phyloP scores from a whole-genome alignment of 345 rosid species.

The Carallia brachiata region DNA sequence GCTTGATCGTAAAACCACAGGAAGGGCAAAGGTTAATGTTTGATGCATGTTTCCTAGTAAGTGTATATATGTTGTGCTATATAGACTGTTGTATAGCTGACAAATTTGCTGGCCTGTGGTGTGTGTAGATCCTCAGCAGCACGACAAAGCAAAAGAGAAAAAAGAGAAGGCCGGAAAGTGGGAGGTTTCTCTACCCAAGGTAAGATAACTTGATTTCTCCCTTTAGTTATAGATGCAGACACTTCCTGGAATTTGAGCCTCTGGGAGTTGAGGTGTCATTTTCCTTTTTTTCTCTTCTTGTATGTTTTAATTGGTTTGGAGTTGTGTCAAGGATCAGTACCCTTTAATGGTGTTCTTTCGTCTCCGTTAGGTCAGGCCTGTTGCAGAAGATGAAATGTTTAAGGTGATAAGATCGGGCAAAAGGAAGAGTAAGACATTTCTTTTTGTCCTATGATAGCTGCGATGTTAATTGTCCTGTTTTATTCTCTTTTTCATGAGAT shows the following conservation, averaged over 20 bases:
- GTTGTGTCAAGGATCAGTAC: background rate
- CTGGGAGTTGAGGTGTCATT: background rate
- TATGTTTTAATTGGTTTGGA: background rate
- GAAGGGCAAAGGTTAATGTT: conserved; percentile 63
- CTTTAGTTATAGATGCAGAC: background rate
- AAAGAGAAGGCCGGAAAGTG: conserved; percentile 96
- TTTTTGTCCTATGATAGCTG: background rate
- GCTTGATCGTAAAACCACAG: conserved; percentile 83
- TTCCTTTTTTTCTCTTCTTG: background rate
- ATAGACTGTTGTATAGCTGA: too few relatives aligned
- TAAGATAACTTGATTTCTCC: too few relatives aligned
- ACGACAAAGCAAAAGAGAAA: conserved; percentile 90
- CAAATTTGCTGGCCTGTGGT: background rate
- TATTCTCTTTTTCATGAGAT: too few relatives aligned
- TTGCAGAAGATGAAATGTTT: conserved; percentile 98
- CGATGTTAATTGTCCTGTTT: background rate
- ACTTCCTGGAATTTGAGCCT: background rate
- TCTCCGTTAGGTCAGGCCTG: conserved; percentile 77
- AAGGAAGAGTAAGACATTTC: conserved; percentile 63
- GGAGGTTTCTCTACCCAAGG: conserved; percentile 96
- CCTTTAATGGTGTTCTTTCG: conserved; percentile 10
- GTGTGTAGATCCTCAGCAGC: conserved; percentile 74
- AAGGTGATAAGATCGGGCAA: conserved; percentile 87
- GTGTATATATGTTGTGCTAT: background rate
- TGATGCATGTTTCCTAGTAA: conserved; percentile 1